Percentiles rank a stretch among this genome's conserved stretches.
Conservation (phyloP, 202 grass and related monocot genomes). For the Bolboschoenoplectus hybrid region DNA sequence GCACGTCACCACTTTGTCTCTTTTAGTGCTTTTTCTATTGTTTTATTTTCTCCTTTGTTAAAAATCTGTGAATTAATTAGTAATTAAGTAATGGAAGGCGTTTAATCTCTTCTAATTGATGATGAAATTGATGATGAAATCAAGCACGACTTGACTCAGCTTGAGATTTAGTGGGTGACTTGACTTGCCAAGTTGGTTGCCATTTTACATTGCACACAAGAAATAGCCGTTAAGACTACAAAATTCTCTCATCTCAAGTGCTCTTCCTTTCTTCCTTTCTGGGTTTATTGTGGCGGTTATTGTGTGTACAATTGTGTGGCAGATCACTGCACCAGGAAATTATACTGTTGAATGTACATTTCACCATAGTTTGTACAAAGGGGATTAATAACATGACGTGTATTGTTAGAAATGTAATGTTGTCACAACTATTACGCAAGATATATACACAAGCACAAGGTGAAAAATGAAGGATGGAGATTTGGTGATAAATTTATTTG, state of each 20-base stretch:
- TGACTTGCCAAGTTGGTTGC: background rate
- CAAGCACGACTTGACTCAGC: constrained; percentile 3
- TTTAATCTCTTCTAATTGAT: constrained; percentile 24
- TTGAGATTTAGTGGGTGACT: constrained; percentile 15
- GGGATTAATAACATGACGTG: background rate
- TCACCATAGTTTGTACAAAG: background rate
- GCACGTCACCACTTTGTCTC: background rate
- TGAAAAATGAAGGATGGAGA: background rate
- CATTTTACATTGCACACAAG: constrained; percentile 14
- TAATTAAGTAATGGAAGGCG: background rate
- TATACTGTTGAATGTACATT: background rate
- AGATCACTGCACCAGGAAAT: background rate
- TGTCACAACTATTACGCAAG: constrained; percentile 20
- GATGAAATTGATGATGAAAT: constrained; percentile 31
- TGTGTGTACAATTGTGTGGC: background rate
- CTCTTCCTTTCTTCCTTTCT: background rate
- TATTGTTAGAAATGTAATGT: background rate
- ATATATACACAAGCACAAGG: background rate
- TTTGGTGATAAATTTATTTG: background rate
- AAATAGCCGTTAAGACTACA: background rate
- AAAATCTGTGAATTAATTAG: background rate
- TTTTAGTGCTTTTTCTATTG: background rate
- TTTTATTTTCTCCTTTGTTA: background rate
- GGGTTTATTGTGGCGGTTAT: background rate
- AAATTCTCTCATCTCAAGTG: background rate